A percentile compares a stretch with the other conserved stretches of the same genome.
Conservation (phyloP, 2,329 filamentous ascomycete genomes). For the Xylariaceae sp. region DNA sequence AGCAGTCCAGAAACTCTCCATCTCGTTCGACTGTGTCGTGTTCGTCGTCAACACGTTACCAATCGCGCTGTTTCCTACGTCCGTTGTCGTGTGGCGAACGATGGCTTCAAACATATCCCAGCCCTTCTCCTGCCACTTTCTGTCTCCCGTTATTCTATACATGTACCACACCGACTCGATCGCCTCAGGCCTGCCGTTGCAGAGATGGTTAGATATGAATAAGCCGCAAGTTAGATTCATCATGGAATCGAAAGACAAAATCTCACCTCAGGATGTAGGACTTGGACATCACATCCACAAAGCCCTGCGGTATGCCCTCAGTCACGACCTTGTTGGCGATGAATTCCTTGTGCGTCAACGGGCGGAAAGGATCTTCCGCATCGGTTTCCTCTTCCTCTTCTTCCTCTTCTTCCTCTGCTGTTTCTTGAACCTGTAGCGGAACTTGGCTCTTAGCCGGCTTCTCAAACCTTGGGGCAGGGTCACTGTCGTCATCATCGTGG, state of each 20-base stretch:
- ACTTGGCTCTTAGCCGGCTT: conserved; percentile 17
- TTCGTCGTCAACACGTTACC: conserved; percentile 50
- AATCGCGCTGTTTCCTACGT: conserved; percentile 65
- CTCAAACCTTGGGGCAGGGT: conserved; percentile 12
- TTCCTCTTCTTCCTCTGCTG: conserved; percentile 25
- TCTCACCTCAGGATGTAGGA: conserved; percentile 59
- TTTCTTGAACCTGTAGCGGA: conserved; percentile 23
- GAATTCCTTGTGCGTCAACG: conserved; percentile 49
- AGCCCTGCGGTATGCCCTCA: conserved; percentile 46
- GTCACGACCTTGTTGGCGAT: conserved; percentile 41
- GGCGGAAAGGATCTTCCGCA: conserved; percentile 33
- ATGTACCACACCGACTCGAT: conserved; percentile 87
- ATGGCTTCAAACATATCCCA: conserved; percentile 82
- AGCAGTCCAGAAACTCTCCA: conserved; percentile 88
- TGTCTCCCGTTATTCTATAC: conserved; percentile 81
- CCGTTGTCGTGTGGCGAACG: conserved; percentile 58
- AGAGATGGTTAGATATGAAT: no score
- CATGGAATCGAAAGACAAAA: background rate
- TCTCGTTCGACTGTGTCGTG: conserved; percentile 49
- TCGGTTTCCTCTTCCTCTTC: conserved; percentile 19
- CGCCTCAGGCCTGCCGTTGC: conserved; percentile 67
- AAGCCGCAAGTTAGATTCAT: background rate
- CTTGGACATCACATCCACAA: conserved; percentile 38
- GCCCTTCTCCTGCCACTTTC: conserved; percentile 69
- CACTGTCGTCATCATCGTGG: conserved; percentile 12